Base-by-base conservation (phyloP, 148 eudicot genomes). In the Linanthus parryae region DNA sequence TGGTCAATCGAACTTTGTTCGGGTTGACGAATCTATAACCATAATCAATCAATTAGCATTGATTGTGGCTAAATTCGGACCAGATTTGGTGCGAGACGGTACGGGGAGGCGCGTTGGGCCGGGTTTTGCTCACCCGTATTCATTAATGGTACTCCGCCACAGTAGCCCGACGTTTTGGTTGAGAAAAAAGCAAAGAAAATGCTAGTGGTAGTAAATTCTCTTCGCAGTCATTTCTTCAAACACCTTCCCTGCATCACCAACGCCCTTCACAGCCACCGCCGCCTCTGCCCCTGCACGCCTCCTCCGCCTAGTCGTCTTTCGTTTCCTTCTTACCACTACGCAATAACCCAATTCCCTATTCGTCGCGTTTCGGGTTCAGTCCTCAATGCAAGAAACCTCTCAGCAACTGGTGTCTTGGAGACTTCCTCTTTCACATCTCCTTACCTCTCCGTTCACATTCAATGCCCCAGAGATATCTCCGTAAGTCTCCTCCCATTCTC, bases 151-250 rank as follows among this genome's bases (percentile, higher is more conserved):
- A n/a, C n/a, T n/a, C n/a, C n/a, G n/a, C n/a, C n/a, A n/a, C n/a
- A n/a, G n/a, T n/a, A n/a, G n/a, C n/a, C n/a, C n/a, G n/a, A n/a
- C n/a, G n/a, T n/a, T n/a, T n/a, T n/a, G n/a, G n/a, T n/a, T n/a
- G n/a, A n/a, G n/a, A n/a, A 31, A 31, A 31, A 31, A 31, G 35
- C 11, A 31, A 17, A 29, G 12, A 30, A 19, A 0, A 3, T 28
- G 16, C 36, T 29, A 49, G 43, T 56, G 42, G 19, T 44, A 13
- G n/a, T 45, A 17, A n/a, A 19, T 26, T 59, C 64, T 24, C 52
- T 56, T 34, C 67, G 68, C 24, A 44, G 84, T 54, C 77, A 77
- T 77, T 82, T 88, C 71, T 17, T 77, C 94, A 84, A 88, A 79
- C 97, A 79, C 73, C 80, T 88, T 54, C 22, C 67, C 9, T 67